Evolutionary conservation across 169 alveolate genomes (phyloP).

Genomic region (Plasmodium falciparum): DNA sequence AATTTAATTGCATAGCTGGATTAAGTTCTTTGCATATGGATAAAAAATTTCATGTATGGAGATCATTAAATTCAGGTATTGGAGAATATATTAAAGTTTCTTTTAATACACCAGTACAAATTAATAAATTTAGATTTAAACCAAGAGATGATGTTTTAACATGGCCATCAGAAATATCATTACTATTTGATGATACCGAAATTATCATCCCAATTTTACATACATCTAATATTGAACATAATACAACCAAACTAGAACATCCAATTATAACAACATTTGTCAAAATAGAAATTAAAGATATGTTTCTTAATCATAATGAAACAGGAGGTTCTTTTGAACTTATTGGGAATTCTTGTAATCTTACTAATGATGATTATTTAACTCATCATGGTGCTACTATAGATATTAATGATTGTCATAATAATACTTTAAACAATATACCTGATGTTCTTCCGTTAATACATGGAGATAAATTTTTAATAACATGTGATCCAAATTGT

Average conservation of each 20-base stretch:
- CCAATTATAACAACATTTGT: conserved; percentile 80
- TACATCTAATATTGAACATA: conserved; percentile 78
- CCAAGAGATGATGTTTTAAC: conserved; percentile 81
- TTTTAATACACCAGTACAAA: conserved; percentile 81
- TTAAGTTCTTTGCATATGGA: conserved; percentile 79
- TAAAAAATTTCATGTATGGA: conserved; percentile 80
- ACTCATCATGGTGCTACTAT: conserved; percentile 55
- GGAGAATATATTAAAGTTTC: conserved; percentile 79
- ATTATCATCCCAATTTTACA: conserved; percentile 79
- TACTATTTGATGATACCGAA: conserved; percentile 79
- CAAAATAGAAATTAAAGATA: conserved; percentile 74
- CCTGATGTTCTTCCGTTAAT: conserved; percentile 70
- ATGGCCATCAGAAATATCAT: conserved; percentile 82
- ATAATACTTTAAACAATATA: conserved; percentile 38
- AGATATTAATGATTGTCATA: conserved; percentile 68
- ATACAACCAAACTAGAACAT: conserved; percentile 75
- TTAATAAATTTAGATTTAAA: conserved; percentile 78
- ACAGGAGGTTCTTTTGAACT: conserved; percentile 85
- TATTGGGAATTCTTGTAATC: conserved; percentile 78
- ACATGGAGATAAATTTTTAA: conserved; percentile 74
- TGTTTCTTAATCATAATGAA: conserved; percentile 68
- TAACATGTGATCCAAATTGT: conserved; percentile 74
- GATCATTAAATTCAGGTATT: conserved; percentile 50
- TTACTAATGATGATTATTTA: conserved; percentile 8
- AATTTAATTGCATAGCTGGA: conserved; percentile 80